Conservation (phyloP, 2,329 filamentous ascomycete genomes). For the Hawksworthiomyces lignivorus region DNA sequence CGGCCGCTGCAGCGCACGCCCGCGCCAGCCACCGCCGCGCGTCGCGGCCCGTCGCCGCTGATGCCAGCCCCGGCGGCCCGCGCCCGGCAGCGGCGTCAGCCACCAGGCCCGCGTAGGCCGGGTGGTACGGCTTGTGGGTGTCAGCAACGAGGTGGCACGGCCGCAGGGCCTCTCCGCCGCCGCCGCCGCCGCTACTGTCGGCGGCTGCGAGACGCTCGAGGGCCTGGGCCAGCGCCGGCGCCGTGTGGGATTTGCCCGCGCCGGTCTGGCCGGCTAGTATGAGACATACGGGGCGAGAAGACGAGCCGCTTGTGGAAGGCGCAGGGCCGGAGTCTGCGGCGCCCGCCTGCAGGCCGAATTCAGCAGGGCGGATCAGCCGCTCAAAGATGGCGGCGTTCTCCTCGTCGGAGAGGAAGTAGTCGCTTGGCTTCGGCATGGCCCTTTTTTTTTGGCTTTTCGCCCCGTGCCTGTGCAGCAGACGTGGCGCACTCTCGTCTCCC, state of each 20-base stretch:
- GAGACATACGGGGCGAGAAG: constrained; percentile 27
- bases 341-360: constrained; percentile 9
- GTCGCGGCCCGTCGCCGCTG: constrained; percentile 30
- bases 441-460: no score
- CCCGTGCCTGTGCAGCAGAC: no score
- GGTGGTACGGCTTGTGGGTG: constrained; percentile 42
- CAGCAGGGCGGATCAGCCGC: constrained; percentile 16
- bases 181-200: no score
- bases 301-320: background rate
- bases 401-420: constrained; percentile 20
- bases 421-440: constrained; percentile 3
- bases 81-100: constrained; percentile 12
- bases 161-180: constrained; percentile 1
- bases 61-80: constrained; percentile 27
- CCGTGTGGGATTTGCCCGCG: constrained; percentile 39
- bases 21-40: constrained; percentile 37
- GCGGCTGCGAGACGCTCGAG: constrained; percentile 16
- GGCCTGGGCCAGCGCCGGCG: constrained; percentile 29
- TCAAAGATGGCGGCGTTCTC: constrained; percentile 21
- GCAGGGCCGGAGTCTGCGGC: background rate
- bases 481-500: no score
- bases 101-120: constrained; percentile 28
- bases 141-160: constrained; percentile 39
- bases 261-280: constrained; percentile 39
- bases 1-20: constrained; percentile 28